These are phyloP conservation scores for Aspergillus sp. DNA, from an alignment of 2,329 filamentous ascomycete species.

Conservation along the genomic window DNA sequence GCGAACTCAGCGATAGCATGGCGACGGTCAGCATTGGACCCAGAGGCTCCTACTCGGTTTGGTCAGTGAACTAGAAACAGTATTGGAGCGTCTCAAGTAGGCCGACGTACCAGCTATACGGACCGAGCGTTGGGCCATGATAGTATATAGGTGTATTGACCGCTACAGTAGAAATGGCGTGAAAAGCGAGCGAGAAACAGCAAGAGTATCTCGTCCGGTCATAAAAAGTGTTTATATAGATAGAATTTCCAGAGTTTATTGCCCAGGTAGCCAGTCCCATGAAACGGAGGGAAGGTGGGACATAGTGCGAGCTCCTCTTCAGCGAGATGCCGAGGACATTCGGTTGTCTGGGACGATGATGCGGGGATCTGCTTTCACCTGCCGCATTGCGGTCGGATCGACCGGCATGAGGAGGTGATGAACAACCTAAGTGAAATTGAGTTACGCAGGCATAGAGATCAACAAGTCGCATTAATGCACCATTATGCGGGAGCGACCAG, in stretches of 20 bases:
- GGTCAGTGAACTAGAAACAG: not conserved
- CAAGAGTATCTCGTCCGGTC: too few species aligned
- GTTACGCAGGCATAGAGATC: too few species aligned
- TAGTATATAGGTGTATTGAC: not conserved
- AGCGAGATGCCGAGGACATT: constrained; percentile 11
- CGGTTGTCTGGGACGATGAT: constrained; percentile 20
- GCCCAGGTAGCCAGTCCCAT: not conserved
- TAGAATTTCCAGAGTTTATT: not conserved
- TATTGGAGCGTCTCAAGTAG: not conserved
- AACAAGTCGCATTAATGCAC: too few species aligned
- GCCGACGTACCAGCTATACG: constrained; percentile 30
- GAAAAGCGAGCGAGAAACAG: too few species aligned
- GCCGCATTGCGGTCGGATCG: not conserved
- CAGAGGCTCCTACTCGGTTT: constrained; percentile 41
- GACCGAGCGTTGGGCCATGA: constrained; percentile 27
- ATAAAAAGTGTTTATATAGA: not conserved
- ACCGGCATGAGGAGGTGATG: not conserved
- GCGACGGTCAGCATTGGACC: constrained; percentile 48
- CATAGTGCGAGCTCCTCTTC: not conserved
- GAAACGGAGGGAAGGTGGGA: not conserved
- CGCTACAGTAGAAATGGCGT: not conserved
- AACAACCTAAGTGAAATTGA: not conserved
- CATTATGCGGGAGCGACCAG: not conserved
- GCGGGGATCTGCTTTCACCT: constrained; percentile 12
- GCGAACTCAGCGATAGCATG: constrained; percentile 50